Conservation (phyloP, 1,139 yeast genomes). For the Candida pseudoviswanathii region DNA sequence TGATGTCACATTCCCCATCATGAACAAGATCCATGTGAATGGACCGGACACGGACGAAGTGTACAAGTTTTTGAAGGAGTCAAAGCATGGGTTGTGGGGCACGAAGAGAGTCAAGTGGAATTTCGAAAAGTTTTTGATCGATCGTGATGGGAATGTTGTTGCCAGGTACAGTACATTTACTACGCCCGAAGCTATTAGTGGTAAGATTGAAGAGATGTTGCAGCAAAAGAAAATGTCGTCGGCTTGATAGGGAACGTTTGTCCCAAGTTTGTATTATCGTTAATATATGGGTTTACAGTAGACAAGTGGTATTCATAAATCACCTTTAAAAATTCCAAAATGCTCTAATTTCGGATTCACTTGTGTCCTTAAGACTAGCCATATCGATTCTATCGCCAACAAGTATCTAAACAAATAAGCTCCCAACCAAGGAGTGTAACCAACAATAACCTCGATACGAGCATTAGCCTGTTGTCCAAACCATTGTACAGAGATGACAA, state of each 20-base stretch:
- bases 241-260: not conserved
- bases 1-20: conserved; percentile 80
- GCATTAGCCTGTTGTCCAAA: no score
- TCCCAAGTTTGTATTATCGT: no score
- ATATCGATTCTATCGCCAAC: conserved; percentile 4
- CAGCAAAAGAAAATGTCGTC: not conserved
- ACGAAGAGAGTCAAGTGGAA: conserved; percentile 52
- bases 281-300: no score
- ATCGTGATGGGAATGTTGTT: conserved; percentile 47
- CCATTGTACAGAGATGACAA: no score
- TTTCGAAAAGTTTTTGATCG: conserved; percentile 51
- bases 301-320: no score
- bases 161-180: conserved; percentile 46
- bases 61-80: conserved; percentile 68
- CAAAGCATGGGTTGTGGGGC: conserved; percentile 47
- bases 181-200: conserved; percentile 38
- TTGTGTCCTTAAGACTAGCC: conserved; percentile 6
- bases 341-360: conserved; percentile 4
- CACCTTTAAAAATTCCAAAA: no score
- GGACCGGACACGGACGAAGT: conserved; percentile 83
- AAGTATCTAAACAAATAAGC: conserved; percentile 8
- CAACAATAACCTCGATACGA: no score
- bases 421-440: conserved; percentile 4
- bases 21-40: conserved; percentile 87
- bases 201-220: conserved; percentile 45